phyloP scores from a whole-genome alignment of 208 protist genomes.

The Naegleria fowleri region DNA sequence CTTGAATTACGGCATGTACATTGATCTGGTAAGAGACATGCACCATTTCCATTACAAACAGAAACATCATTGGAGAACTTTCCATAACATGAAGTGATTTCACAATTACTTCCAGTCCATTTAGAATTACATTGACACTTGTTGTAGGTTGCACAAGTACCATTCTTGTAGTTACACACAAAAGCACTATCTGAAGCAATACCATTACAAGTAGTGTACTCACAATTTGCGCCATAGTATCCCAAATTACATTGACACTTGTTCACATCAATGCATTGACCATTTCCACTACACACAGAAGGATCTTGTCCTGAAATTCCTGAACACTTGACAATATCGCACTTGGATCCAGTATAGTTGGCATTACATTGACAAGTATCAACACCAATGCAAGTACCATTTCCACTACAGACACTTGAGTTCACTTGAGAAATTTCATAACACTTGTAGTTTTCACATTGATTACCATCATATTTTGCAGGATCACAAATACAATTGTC shows the following conservation, averaged over 20 bases:
- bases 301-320: background rate
- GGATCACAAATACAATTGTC: background rate
- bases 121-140: background rate
- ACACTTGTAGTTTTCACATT: background rate
- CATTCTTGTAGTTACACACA: background rate
- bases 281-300: constrained; percentile 1
- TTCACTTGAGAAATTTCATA: background rate
- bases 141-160: background rate
- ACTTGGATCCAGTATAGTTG: background rate
- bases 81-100: background rate
- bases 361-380: background rate
- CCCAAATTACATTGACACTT: background rate
- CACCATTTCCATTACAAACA: background rate
- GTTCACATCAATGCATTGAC: background rate
- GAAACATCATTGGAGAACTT: too few relatives aligned
- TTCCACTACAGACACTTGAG: background rate
- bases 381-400: background rate
- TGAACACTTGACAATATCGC: background rate
- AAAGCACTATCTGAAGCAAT: background rate
- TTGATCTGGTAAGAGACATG: background rate
- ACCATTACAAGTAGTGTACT: background rate
- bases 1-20: background rate
- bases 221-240: background rate
- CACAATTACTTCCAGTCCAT: background rate
- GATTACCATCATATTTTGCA: background rate